phyloP scores from a whole-genome alignment of 2,329 filamentous ascomycete species.

The Endoconidiophora polonica region DNA sequence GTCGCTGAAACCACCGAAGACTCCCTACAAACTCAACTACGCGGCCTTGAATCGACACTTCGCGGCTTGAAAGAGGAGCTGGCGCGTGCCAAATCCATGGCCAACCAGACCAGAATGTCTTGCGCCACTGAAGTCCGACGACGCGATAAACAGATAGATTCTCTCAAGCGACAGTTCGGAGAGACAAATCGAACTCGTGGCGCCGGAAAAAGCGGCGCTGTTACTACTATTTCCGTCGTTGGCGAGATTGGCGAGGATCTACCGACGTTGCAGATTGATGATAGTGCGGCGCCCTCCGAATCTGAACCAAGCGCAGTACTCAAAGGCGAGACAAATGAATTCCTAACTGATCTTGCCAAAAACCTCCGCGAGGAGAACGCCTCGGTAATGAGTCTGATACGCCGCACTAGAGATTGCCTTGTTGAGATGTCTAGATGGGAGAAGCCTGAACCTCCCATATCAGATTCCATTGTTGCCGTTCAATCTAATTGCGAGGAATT shows the following conservation, averaged over 20 bases:
- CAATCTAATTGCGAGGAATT: conserved; percentile 44
- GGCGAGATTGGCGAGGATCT: conserved; percentile 34
- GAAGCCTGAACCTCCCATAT: conserved; percentile 18
- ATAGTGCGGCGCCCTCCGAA: conserved; percentile 14
- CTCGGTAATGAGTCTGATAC: conserved; percentile 53
- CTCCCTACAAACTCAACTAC: conserved; percentile 50
- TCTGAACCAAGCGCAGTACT: conserved; percentile 44
- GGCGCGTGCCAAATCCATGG: conserved; percentile 56
- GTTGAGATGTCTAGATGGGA: conserved; percentile 50
- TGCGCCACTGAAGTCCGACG: conserved; percentile 86
- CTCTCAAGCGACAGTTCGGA: conserved; percentile 70
- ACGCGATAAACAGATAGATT: conserved; percentile 74
- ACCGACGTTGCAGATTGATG: conserved; percentile 19
- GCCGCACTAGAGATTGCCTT: conserved; percentile 53
- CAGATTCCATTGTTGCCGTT: conserved; percentile 13
- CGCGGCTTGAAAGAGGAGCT: conserved; percentile 74
- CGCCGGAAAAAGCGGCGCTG: conserved; percentile 34
- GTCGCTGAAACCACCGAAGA: conserved; percentile 54
- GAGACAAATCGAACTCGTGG: conserved; percentile 50
- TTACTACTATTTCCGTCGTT: conserved; percentile 40
- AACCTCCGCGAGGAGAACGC: conserved; percentile 87
- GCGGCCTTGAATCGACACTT: conserved; percentile 55
- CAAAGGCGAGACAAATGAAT: conserved; percentile 76
- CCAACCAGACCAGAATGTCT: conserved; percentile 68
- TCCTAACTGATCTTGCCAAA: conserved; percentile 70